phyloP scores from a whole-genome alignment of 306 rosid species.

The Spatholobus suberectus region DNA sequence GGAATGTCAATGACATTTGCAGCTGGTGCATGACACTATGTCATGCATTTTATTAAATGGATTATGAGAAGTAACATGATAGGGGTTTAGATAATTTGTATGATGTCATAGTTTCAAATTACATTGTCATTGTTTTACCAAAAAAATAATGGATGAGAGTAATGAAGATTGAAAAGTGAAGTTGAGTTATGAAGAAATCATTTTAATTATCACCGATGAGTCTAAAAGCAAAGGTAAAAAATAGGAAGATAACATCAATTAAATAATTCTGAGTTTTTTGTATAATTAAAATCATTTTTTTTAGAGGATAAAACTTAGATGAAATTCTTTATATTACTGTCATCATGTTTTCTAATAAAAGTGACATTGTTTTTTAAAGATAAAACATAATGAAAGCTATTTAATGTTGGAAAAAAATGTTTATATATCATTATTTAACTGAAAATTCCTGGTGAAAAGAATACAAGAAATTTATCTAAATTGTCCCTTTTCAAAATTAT shows the following conservation, averaged over 20 bases:
- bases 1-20: too few species aligned
- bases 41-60: neutral
- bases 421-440: too few species aligned
- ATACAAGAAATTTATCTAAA: too few species aligned
- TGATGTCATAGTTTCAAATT: too few species aligned
- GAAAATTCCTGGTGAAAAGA: neutral
- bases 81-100: neutral
- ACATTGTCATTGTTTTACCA: too few species aligned
- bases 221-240: neutral
- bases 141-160: neutral
- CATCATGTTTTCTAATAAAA: neutral
- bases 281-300: too few species aligned
- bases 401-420: too few species aligned
- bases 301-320: too few species aligned
- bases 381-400: too few species aligned
- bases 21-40: too few species aligned
- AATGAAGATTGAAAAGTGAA: neutral
- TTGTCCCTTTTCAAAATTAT: neutral
- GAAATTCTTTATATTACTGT: neutral
- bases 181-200: neutral
- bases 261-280: too few species aligned
- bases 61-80: neutral
- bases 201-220: neutral
- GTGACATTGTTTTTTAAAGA: too few species aligned
- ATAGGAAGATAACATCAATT: neutral